phyloP scores from a whole-genome alignment of 129 eudicot species.

The Saposhnikovia divaricata region DNA sequence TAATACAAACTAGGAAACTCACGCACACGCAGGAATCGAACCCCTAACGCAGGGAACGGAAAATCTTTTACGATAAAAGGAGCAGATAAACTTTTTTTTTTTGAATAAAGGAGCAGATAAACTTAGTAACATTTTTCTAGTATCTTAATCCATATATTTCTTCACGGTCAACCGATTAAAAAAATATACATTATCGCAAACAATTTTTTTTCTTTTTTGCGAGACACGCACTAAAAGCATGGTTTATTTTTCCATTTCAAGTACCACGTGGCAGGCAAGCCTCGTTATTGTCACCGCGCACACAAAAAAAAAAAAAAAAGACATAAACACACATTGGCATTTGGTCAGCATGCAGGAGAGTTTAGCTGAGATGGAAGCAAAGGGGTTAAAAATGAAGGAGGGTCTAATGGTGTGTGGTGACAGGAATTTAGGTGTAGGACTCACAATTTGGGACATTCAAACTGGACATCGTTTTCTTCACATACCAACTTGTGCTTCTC shows the following conservation, averaged over 20 bases:
- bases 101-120: too few relatives aligned
- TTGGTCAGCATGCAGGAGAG: not conserved
- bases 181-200: not conserved
- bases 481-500: conserved; percentile 42
- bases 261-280: not conserved
- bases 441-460: conserved; percentile 40
- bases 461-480: conserved; percentile 36
- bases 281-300: not conserved
- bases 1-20: too few relatives aligned
- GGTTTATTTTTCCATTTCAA: not conserved
- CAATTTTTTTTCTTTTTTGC: not conserved
- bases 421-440: conserved; percentile 35
- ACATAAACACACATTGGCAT: not conserved
- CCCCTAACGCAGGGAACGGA: too few relatives aligned
- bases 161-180: too few relatives aligned
- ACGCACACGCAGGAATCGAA: too few relatives aligned
- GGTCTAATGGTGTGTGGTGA: conserved; percentile 43
- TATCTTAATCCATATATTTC: too few relatives aligned
- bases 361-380: not conserved
- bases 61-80: too few relatives aligned
- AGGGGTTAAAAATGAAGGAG: conserved; percentile 23
- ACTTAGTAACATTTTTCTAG: too few relatives aligned
- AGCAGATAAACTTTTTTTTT: too few relatives aligned
- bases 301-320: not conserved
- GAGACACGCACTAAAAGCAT: not conserved